Evolutionary conservation across 345 rosid genomes (phyloP), one percentile per base, ranked within the genome.

Genomic region (Limnanthes douglasii): DNA sequence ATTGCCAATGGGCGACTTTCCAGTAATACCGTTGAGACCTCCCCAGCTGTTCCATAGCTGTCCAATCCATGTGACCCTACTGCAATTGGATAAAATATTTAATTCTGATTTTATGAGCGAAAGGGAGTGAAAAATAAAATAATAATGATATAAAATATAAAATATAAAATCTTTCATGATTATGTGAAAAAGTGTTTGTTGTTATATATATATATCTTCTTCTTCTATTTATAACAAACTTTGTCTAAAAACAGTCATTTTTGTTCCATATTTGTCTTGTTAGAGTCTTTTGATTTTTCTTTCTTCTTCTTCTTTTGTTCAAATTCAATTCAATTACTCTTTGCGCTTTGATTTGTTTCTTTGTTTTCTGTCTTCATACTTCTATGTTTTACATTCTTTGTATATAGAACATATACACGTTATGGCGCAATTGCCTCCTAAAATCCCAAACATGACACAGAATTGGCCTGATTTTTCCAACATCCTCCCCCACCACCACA

Each of bases 401-500:
- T 8, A 13, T 11, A 36, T 21, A 3, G 11, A 2, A 16, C 19
- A 16, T 5, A 19, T 21, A 3, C 11, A 21, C 22, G 12, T 37
- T 34, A 78, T 81, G 97, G 93, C 94, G 40, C 94, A 86, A 46
- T 60, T 86, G 50, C 97, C 97, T 33, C 97, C 97, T 2, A 86
- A 86, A 59, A 71, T 82, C 66, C 97, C 93, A 2, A 77, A 56
- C 62, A 56, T 72, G 70, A 23, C 62, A 13, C 56, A 51, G 48
- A 61, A 57, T 56, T 86, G 96, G 96, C 75, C 84, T 3, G 92
- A 75, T 21, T 68, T 75, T 35, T 21, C 62, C n/a, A 37, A 50
- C 27, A n/a, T n/a, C n/a, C n/a, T n/a, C n/a, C n/a, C n/a, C n/a
- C n/a, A n/a, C n/a, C 66, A 62, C 39, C 76, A 71, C 31, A 68